Conservation (phyloP, 1,284 basidiomycete genomes). For the Grifola frondosa region DNA sequence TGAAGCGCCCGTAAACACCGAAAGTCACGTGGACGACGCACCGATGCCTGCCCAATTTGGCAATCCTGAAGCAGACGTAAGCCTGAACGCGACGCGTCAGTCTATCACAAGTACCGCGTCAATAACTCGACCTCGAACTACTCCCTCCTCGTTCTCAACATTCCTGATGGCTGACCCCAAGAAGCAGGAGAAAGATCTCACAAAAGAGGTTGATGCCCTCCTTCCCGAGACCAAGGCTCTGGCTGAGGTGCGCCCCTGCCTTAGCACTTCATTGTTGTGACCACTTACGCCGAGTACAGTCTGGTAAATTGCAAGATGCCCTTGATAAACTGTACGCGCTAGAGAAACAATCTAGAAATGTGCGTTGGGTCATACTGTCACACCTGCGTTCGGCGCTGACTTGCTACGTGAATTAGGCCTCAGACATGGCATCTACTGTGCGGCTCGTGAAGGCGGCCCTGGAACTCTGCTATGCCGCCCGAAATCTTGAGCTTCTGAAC, state of each 20-base stretch:
- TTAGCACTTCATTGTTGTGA: conserved; percentile 12
- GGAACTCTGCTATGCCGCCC: conserved; percentile 72
- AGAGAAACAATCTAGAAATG: conserved; percentile 98
- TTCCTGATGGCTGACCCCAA: conserved; percentile 69
- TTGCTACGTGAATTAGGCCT: conserved; percentile 58
- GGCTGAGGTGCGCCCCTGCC: conserved; percentile 47
- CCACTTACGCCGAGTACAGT: conserved; percentile 38
- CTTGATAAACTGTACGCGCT: conserved; percentile 87
- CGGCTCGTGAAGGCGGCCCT: conserved; percentile 77
- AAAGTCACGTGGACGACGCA: conserved; percentile 24
- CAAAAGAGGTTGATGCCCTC: conserved; percentile 65
- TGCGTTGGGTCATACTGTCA: conserved; percentile 42
- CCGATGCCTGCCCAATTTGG: conserved; percentile 15
- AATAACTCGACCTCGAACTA: conserved; percentile 30
- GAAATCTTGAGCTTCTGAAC: conserved; percentile 73
- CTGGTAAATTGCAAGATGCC: conserved; percentile 80
- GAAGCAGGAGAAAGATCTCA: conserved; percentile 79
- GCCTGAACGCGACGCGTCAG: conserved; percentile 65
- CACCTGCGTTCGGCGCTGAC: too few relatives aligned
- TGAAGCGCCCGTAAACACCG: conserved; percentile 2
- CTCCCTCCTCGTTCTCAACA: conserved; percentile 13
- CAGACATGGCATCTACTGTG: conserved; percentile 89
- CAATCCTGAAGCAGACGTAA: conserved; percentile 25
- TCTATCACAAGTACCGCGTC: conserved; percentile 35
- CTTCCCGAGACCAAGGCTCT: conserved; percentile 55